Conservation (phyloP, 176 grass and related monocot genomes). For the Juncus effusus region DNA sequence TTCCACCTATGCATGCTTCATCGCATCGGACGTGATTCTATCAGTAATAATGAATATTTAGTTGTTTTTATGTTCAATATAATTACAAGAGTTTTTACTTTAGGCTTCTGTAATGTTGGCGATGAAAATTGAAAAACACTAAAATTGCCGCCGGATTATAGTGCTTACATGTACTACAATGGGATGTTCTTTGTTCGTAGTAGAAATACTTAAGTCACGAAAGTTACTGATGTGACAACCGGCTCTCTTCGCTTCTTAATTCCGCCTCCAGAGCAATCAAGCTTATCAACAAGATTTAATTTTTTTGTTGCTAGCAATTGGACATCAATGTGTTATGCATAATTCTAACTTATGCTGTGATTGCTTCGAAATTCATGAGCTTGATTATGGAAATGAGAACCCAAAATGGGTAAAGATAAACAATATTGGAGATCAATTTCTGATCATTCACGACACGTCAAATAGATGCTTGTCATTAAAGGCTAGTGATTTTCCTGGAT, state of each 20-base stretch:
- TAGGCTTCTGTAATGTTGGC: neutral
- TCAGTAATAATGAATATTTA: neutral
- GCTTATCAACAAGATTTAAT: neutral
- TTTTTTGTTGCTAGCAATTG: neutral
- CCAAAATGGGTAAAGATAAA: conserved; percentile 2
- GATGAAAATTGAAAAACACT: neutral
- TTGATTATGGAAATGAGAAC: neutral
- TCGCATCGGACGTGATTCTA: neutral
- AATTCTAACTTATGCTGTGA: neutral
- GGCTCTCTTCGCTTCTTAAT: neutral
- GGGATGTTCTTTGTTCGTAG: neutral
- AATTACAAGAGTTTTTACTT: neutral
- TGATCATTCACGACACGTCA: neutral
- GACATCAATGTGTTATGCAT: too few species aligned
- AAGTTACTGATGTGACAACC: neutral
- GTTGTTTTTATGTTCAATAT: neutral
- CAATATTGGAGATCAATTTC: neutral
- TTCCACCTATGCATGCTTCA: neutral
- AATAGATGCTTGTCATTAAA: neutral
- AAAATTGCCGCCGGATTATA: neutral
- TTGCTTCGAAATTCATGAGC: neutral
- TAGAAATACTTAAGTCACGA: neutral
- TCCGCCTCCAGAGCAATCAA: neutral
- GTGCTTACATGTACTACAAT: neutral
- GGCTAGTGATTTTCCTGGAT: neutral